Evolutionary conservation across 345 rosid genomes (phyloP).

Genomic region (Arabidopsis suecica): DNA sequence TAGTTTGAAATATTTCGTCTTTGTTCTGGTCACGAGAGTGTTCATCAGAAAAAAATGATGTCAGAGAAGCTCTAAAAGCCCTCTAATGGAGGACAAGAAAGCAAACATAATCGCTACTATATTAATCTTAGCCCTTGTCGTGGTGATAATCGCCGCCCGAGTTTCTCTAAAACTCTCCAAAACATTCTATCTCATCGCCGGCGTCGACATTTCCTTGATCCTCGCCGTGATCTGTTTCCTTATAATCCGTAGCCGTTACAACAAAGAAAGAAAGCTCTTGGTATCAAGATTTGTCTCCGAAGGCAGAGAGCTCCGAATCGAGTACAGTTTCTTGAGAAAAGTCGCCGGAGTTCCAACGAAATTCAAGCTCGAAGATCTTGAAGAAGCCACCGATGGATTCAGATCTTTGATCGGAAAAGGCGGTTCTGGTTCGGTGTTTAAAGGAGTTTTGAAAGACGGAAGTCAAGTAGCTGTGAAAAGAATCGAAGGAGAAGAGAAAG

Average conservation of each 20-base stretch:
- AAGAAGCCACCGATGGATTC: conserved; percentile 80
- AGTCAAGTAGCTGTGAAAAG: conserved; percentile 68
- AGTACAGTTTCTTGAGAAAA: conserved; percentile 82
- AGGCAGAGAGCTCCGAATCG: conserved; percentile 75
- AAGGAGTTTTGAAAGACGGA: conserved; percentile 66
- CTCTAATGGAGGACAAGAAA: conserved; percentile 80
- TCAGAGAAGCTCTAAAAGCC: conserved; percentile 34
- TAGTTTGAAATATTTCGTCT: conserved; percentile 8
- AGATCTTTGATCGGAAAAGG: conserved; percentile 61
- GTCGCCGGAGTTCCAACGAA: conserved; percentile 82
- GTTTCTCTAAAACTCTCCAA: conserved; percentile 62
- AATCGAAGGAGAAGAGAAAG: conserved; percentile 65
- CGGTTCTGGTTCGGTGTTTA: conserved; percentile 66
- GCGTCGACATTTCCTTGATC: conserved; percentile 67
- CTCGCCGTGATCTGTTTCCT: conserved; percentile 59
- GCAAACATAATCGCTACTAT: conserved; percentile 51
- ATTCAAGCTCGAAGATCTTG: conserved; percentile 68
- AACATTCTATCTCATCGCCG: conserved; percentile 66
- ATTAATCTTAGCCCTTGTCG: conserved; percentile 43
- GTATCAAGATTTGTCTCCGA: conserved; percentile 55
- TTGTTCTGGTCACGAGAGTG: conserved; percentile 7
- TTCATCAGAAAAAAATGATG: conserved; percentile 26
- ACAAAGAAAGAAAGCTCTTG: conserved; percentile 50
- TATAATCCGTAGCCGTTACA: conserved; percentile 52
- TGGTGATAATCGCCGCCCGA: conserved; percentile 52